A percentile compares a stretch with the other conserved stretches of the same genome.
These are phyloP conservation scores for Spencermartinsiella europaea DNA, from an alignment of 805 yeast species.

Conservation along the genomic window DNA sequence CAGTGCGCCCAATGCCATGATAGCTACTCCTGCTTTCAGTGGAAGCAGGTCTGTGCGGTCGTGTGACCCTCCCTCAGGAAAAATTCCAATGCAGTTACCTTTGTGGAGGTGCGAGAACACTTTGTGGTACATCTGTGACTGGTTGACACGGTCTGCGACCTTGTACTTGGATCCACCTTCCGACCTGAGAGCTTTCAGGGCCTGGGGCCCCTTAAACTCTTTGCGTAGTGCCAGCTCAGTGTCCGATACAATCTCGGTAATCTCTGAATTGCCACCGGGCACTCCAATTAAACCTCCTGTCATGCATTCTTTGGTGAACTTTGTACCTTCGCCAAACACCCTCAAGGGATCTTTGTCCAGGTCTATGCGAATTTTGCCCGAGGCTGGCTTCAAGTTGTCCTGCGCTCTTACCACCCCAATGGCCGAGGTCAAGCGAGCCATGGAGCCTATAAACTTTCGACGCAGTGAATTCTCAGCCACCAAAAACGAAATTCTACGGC, in stretches of 20 bases:
- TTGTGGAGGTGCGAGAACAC: slow-evolving; percentile 80
- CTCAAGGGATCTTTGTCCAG: slow-evolving; percentile 34
- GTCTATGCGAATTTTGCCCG: slow-evolving; percentile 53
- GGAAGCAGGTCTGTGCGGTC: slow-evolving; percentile 91
- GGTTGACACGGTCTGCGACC: slow-evolving; percentile 80
- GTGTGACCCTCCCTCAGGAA: slow-evolving; percentile 98
- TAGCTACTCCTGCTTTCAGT: slow-evolving; percentile 93
- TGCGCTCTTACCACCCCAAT: slow-evolving; percentile 94
- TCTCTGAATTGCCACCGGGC: slow-evolving; percentile 74
- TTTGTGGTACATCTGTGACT: slow-evolving; percentile 70
- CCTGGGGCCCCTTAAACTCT: slow-evolving; percentile 57
- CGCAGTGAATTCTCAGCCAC: slow-evolving; percentile 79
- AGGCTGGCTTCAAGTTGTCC: slow-evolving; percentile 65
- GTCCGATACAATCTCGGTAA: slow-evolving; percentile 64
- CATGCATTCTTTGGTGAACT: slow-evolving; percentile 59
- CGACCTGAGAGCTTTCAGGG: slow-evolving; percentile 39
- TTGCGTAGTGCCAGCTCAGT: slow-evolving; percentile 62
- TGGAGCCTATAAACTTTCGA: slow-evolving; percentile 61
- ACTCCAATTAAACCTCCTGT: slow-evolving; percentile 66
- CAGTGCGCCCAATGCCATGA: slow-evolving; percentile 96
- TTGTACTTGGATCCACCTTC: slow-evolving; percentile 52
- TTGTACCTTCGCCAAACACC: slow-evolving; percentile 62
- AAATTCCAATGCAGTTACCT: slow-evolving; percentile 83
- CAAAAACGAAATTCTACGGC: slow-evolving; percentile 69
- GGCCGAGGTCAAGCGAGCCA: slow-evolving; percentile 70